phyloP scores from a whole-genome alignment of 805 yeast species.

The Starmerella vitae region DNA sequence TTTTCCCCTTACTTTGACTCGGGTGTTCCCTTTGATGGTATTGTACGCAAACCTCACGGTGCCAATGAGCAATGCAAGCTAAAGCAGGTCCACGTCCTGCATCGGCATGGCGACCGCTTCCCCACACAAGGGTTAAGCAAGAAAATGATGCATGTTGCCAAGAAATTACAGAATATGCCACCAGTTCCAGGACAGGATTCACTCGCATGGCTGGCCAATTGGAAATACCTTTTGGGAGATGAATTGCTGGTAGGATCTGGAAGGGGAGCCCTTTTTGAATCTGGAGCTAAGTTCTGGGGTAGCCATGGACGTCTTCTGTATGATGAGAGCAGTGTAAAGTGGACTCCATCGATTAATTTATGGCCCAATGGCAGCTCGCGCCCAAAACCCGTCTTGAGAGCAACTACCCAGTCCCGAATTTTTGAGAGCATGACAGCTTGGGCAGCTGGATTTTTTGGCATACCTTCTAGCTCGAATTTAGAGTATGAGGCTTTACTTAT shows the following conservation, averaged over 20 bases:
- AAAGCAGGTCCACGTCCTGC: conserved; percentile 55
- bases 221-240: conserved; percentile 26
- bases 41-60: conserved; percentile 22
- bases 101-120: conserved; percentile 71
- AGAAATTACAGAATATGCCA: conserved; percentile 24
- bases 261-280: conserved; percentile 29
- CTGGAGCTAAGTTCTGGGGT: conserved; percentile 32
- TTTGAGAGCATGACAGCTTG: conserved; percentile 31
- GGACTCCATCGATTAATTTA: conserved; percentile 23
- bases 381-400: conserved; percentile 28
- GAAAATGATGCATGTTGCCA: conserved; percentile 30
- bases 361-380: conserved; percentile 26
- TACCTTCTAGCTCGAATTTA: conserved; percentile 25
- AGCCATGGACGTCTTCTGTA: conserved; percentile 30
- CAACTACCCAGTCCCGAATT: conserved; percentile 31
- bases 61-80: conserved; percentile 35
- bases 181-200: conserved; percentile 20
- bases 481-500: conserved; percentile 27
- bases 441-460: conserved; percentile 34
- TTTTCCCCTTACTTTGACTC: conserved; percentile 30
- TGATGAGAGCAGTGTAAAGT: conserved; percentile 23
- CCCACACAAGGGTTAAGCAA: conserved; percentile 38
- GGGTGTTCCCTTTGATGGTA: conserved; percentile 27
- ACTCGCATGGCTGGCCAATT: conserved; percentile 26
- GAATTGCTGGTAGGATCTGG: conserved; percentile 30